phyloP scores from a whole-genome alignment of 179 eudicot species.

The Drosera spatulata region DNA sequence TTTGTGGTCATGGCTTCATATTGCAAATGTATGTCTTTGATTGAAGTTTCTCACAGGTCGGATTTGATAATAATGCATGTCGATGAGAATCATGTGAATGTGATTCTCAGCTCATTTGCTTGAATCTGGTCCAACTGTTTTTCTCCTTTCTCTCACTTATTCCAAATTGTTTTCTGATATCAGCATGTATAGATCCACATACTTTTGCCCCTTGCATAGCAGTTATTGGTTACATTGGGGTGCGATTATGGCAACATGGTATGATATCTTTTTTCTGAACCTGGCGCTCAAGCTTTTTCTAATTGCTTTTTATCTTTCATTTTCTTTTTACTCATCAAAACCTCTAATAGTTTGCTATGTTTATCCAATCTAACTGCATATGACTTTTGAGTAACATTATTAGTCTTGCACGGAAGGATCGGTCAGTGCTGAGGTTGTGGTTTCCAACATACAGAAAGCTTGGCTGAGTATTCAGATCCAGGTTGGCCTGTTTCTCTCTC shows the following conservation, averaged over 20 bases:
- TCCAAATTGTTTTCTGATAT: conserved; percentile 19
- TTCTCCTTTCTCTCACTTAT: no score
- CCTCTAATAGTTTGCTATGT: no score
- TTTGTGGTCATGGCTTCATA: no score
- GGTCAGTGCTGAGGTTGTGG: conserved; percentile 36
- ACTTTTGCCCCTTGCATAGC: conserved; percentile 38
- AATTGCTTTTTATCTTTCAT: background rate
- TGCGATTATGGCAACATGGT: conserved; percentile 54
- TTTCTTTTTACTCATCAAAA: background rate
- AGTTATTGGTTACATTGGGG: conserved; percentile 51
- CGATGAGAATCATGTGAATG: background rate
- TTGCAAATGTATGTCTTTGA: no score
- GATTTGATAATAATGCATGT: background rate
- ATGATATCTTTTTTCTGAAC: conserved; percentile 4
- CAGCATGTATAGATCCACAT: conserved; percentile 34
- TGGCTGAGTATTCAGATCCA: conserved; percentile 61
- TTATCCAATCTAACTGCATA: background rate
- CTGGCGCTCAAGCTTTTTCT: background rate
- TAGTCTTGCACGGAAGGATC: conserved; percentile 32
- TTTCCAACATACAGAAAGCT: conserved; percentile 45
- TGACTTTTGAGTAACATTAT: no score
- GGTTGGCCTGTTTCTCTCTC: conserved; percentile 17
- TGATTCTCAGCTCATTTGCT: no score
- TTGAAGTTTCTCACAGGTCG: background rate
- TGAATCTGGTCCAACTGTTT: no score